phyloP scores from a whole-genome alignment of 768 basidiomycete species.

The Hortiboletus flavorubellus region DNA sequence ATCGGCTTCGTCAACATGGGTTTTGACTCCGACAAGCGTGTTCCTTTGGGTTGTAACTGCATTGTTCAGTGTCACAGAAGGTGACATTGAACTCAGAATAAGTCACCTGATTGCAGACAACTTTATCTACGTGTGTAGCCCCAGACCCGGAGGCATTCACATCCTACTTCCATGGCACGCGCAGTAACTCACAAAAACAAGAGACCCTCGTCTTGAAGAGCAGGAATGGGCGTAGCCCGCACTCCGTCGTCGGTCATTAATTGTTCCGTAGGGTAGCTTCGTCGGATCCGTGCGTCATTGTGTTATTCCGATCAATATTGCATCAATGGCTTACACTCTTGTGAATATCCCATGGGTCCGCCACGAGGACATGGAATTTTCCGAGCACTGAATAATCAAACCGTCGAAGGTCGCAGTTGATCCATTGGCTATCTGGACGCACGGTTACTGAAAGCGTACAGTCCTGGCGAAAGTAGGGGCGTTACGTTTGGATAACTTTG shows the following conservation, averaged over 20 bases:
- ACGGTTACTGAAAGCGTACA: neutral
- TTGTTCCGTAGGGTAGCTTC: slow-evolving; percentile 91
- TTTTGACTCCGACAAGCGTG: slow-evolving; percentile 95
- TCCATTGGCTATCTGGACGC: slow-evolving; percentile 70
- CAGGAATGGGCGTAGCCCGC: slow-evolving; percentile 92
- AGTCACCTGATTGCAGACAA: slow-evolving; percentile 86
- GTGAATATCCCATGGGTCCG: slow-evolving; percentile 99
- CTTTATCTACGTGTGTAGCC: slow-evolving; percentile 97
- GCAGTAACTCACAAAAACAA: slow-evolving; percentile 99
- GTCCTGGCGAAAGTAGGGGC: slow-evolving; percentile 14
- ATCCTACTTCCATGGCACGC: slow-evolving; percentile 96
- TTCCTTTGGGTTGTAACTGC: slow-evolving; percentile 90
- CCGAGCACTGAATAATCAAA: slow-evolving; percentile 95
- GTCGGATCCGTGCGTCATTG: neutral
- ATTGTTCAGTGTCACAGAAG: neutral
- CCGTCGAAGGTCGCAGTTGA: slow-evolving; percentile 89
- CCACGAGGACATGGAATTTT: slow-evolving; percentile 98
- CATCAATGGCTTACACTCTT: slow-evolving; percentile 66
- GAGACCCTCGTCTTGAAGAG: slow-evolving; percentile 91
- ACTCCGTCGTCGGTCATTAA: slow-evolving; percentile 97
- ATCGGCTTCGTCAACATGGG: slow-evolving; percentile 59
- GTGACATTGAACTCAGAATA: neutral
- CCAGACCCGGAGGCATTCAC: slow-evolving; percentile 93
- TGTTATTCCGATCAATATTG: neutral
- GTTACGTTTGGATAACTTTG: slow-evolving; percentile 45